Percentiles rank a stretch among this genome's conserved stretches.
These are phyloP conservation scores for Hygrocybe punicea DNA, from an alignment of 768 basidiomycete genomes.

Conservation along the genomic window DNA sequence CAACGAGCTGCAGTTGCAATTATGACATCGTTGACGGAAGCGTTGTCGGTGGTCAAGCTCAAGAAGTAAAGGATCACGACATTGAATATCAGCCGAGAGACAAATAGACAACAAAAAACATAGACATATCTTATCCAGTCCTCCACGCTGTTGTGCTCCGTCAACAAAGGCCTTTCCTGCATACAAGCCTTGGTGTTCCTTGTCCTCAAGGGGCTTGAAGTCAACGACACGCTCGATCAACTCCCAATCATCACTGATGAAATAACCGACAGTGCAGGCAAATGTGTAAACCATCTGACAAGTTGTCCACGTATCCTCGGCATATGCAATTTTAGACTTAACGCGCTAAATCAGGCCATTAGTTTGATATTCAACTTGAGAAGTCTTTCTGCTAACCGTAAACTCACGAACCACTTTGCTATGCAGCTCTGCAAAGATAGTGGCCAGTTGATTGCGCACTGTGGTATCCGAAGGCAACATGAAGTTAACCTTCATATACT, in stretches of 20 bases:
- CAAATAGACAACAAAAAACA: neutral
- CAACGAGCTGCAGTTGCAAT: constrained; percentile 17
- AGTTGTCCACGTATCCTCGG: constrained; percentile 34
- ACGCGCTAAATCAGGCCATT: constrained; percentile 10
- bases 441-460: constrained; percentile 20
- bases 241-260: constrained; percentile 32
- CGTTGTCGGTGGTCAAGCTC: constrained; percentile 33
- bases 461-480: constrained; percentile 25
- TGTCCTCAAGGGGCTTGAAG: constrained; percentile 30
- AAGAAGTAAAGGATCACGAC: constrained; percentile 15
- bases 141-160: constrained; percentile 19
- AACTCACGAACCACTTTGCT: constrained; percentile 17
- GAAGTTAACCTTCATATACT: constrained; percentile 15
- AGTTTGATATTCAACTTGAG: neutral
- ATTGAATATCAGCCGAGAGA: constrained; percentile 8
- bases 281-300: constrained; percentile 34
- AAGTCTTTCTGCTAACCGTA: constrained; percentile 10
- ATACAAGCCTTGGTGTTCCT: constrained; percentile 34
- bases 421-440: constrained; percentile 19
- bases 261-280: constrained; percentile 28
- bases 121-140: constrained; percentile 35
- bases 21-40: constrained; percentile 33
- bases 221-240: constrained; percentile 33
- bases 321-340: constrained; percentile 23
- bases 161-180: constrained; percentile 30